These are phyloP conservation scores for Filosporella fistucella DNA, from an alignment of 495 filamentous ascomycete species.

Conservation along the genomic window DNA sequence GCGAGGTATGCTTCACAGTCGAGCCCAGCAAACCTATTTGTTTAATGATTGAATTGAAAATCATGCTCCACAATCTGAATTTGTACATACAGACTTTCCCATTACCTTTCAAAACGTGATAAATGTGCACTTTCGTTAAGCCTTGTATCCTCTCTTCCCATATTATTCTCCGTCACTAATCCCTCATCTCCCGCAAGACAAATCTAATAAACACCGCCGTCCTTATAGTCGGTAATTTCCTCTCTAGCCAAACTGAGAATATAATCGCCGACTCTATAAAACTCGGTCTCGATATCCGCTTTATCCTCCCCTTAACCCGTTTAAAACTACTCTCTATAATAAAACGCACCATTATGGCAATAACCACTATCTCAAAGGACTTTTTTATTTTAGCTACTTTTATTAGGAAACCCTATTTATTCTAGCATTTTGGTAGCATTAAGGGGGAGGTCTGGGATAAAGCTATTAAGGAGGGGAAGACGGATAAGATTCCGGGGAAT, in stretches of 20 bases:
- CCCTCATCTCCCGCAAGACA: constrained; percentile 48
- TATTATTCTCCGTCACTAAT: constrained; percentile 50
- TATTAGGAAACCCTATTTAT: constrained; percentile 41
- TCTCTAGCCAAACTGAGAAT: constrained; percentile 48
- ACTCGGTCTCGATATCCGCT: constrained; percentile 46
- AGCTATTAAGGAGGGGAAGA: constrained; percentile 32
- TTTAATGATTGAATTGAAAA: too few relatives aligned
- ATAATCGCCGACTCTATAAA: constrained; percentile 44
- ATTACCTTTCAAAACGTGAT: too few relatives aligned
- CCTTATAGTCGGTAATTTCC: constrained; percentile 47
- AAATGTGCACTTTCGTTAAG: too few relatives aligned
- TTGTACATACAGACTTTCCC: too few relatives aligned
- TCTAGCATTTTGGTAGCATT: constrained; percentile 52
- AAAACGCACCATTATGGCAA: constrained; percentile 40
- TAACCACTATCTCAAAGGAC: constrained; percentile 41
- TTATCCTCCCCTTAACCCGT: constrained; percentile 30
- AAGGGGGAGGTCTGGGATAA: constrained; percentile 21
- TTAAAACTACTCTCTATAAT: constrained; percentile 37
- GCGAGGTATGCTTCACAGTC: too few relatives aligned
- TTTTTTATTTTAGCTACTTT: constrained; percentile 48
- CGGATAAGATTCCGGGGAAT: constrained; percentile 43
- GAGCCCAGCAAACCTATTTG: too few relatives aligned
- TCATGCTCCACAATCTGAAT: too few relatives aligned
- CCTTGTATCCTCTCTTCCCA: constrained; percentile 46
- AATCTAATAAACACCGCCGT: constrained; percentile 46